Percentiles rank a stretch among this genome's conserved stretches.
phyloP scores from a whole-genome alignment of 371 early-diverging fungal species.

The Mortierella polycephala region DNA sequence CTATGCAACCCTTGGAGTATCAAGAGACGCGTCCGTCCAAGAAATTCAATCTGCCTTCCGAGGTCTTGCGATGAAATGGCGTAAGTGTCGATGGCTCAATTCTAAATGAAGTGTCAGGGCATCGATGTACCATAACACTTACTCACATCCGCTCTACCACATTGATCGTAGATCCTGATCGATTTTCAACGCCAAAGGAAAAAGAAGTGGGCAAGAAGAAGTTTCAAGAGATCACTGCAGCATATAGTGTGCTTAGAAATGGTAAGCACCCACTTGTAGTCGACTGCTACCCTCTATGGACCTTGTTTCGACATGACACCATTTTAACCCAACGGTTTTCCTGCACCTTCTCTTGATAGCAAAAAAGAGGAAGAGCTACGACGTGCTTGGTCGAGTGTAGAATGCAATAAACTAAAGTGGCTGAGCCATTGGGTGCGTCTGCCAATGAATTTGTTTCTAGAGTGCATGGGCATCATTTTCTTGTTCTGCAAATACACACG shows the following conservation, averaged over 20 bases:
- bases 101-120: not conserved
- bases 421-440: no score
- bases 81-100: slow-evolving; percentile 22
- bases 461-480: no score
- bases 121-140: not conserved
- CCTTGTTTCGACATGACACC: not conserved
- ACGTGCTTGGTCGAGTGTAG: slow-evolving; percentile 25
- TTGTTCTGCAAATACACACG: no score
- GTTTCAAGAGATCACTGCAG: slow-evolving; percentile 67
- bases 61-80: slow-evolving; percentile 58
- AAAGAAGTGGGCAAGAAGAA: slow-evolving; percentile 64
- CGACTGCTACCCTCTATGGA: not conserved
- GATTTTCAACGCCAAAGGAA: slow-evolving; percentile 62
- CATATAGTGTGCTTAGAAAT: slow-evolving; percentile 69
- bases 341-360: not conserved
- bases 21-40: slow-evolving; percentile 57
- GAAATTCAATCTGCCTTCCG: slow-evolving; percentile 73
- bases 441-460: no score
- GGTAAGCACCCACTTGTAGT: slow-evolving; percentile 44
- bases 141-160: not conserved
- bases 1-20: slow-evolving; percentile 60
- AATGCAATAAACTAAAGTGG: not conserved
- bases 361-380: slow-evolving; percentile 37
- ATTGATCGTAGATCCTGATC: slow-evolving; percentile 64
- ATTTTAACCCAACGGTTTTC: not conserved